Evolutionary conservation across 75 land plant species (phyloP).

Genomic region (Ceratopteris richardii): DNA sequence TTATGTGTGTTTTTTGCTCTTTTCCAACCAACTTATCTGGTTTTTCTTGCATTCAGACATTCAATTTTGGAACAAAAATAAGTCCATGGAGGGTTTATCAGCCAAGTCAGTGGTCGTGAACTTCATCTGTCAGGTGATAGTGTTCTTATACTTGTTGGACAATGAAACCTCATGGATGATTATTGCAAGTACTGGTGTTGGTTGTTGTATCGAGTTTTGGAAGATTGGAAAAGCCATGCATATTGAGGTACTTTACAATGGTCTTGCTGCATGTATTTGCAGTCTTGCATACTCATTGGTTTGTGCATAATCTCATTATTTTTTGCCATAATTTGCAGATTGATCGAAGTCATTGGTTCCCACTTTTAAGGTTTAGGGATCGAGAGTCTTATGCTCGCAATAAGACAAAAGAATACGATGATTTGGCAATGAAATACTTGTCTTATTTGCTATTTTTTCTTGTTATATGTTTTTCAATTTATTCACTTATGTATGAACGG

Average conservation of each 20-base stretch:
- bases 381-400: slow-evolving; percentile 87
- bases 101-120: slow-evolving; percentile 91
- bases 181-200: slow-evolving; percentile 90
- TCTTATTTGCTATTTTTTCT: slow-evolving; percentile 77
- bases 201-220: slow-evolving; percentile 98
- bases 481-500: slow-evolving; percentile 89
- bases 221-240: slow-evolving; percentile 99
- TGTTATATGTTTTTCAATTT: slow-evolving; percentile 67
- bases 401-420: slow-evolving; percentile 98
- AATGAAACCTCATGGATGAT: slow-evolving; percentile 99
- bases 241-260: slow-evolving; percentile 62
- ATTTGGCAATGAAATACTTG: slow-evolving; percentile 92
- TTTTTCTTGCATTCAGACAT: slow-evolving; percentile 43
- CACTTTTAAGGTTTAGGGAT: slow-evolving; percentile 75
- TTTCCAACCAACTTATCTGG: too few species aligned
- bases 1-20: too few species aligned
- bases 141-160: slow-evolving; percentile 92
- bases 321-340: slow-evolving; percentile 37
- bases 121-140: slow-evolving; percentile 79
- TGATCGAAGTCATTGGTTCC: slow-evolving; percentile 71
- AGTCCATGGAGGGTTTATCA: slow-evolving; percentile 98
- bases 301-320: too few species aligned
- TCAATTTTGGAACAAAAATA: slow-evolving; percentile 98
- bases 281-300: too few species aligned
- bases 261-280: neutral